Evolutionary conservation across 148 eudicot species (phyloP).

Genomic region (Linanthus parryae): DNA sequence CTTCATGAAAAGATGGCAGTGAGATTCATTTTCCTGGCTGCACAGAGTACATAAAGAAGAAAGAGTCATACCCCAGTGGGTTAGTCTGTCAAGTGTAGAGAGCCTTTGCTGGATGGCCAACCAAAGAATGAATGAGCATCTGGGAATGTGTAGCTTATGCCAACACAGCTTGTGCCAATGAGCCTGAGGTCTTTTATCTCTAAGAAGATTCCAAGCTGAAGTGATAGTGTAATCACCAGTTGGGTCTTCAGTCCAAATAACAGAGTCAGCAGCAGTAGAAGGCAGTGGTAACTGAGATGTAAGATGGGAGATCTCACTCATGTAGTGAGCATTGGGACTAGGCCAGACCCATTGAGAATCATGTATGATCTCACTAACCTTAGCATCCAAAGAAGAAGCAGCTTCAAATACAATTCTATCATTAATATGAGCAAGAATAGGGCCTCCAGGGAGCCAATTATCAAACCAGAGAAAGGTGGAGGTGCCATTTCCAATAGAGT

Average conservation of each 20-base stretch:
- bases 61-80: too few species aligned
- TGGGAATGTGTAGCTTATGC: background rate
- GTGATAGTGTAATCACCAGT: background rate
- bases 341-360: too few species aligned
- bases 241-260: too few species aligned
- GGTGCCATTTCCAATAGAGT: background rate
- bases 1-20: too few species aligned
- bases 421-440: background rate
- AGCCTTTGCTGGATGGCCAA: background rate
- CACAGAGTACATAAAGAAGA: too few species aligned
- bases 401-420: background rate
- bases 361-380: too few species aligned
- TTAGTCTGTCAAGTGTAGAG: background rate
- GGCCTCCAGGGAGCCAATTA: background rate
- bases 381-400: background rate
- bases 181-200: background rate
- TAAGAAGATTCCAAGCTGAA: background rate
- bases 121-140: background rate
- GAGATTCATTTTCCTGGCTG: too few species aligned
- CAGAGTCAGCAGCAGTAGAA: too few species aligned
- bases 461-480: background rate
- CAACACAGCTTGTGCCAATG: background rate
- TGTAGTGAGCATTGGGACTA: too few species aligned
- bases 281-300: too few species aligned
- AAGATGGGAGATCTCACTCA: too few species aligned